These are phyloP conservation scores for Globisporangium emineosum DNA, from an alignment of 352 stramenopile genomes.

Conservation along the genomic window DNA sequence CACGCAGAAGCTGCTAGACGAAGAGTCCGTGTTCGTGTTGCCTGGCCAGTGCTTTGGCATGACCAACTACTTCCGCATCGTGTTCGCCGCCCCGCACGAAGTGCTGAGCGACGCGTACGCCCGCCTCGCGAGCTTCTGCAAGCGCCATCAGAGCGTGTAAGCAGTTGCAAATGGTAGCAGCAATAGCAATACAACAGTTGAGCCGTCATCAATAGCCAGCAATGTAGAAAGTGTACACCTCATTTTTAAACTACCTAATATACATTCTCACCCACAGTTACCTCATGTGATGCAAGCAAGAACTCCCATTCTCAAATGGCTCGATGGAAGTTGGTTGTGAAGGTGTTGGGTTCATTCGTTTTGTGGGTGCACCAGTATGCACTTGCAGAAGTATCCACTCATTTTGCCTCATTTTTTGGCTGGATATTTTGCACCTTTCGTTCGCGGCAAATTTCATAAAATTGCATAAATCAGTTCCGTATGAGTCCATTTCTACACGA, in stretches of 20 bases:
- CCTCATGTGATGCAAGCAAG: too few species aligned
- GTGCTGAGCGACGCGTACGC: conserved; percentile 62
- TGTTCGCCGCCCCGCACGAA: conserved; percentile 65
- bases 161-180: not conserved
- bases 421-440: not conserved
- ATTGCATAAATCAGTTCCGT: not conserved
- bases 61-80: conserved; percentile 72
- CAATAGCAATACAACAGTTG: not conserved
- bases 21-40: conserved; percentile 96
- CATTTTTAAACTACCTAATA: too few species aligned
- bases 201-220: not conserved
- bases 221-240: too few species aligned
- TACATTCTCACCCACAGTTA: too few species aligned
- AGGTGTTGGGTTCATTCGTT: too few species aligned
- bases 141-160: conserved; percentile 31
- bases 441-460: not conserved
- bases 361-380: not conserved
- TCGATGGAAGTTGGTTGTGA: too few species aligned
- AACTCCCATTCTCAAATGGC: too few species aligned
- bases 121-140: conserved; percentile 57
- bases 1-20: conserved; percentile 90
- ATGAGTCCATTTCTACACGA: not conserved
- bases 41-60: conserved; percentile 83
- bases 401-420: not conserved
- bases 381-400: not conserved